Evolutionary conservation across 208 protist genomes (phyloP).

Genomic region (Pavlovales sp.): DNA sequence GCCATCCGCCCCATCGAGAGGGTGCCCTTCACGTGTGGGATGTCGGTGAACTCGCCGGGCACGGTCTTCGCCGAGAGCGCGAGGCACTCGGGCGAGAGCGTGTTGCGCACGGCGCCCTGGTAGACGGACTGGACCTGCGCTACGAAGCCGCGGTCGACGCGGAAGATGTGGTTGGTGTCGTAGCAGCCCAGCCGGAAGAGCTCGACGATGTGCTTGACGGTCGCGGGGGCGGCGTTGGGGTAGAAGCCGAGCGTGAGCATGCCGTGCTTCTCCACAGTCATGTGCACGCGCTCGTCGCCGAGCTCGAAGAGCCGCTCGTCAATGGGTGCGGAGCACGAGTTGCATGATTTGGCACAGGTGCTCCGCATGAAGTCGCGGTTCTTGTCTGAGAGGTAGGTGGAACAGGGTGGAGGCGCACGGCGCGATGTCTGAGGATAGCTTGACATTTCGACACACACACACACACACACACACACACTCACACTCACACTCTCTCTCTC

Average conservation of each 20-base stretch:
- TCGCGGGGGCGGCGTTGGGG: conserved; percentile 26
- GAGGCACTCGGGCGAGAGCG: conserved; percentile 10
- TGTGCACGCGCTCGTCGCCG: conserved; percentile 15
- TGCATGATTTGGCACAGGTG: neutral
- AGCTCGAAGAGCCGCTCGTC: neutral
- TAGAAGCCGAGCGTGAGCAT: conserved; percentile 32
- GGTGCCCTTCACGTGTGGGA: conserved; percentile 29
- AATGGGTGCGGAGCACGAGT: neutral
- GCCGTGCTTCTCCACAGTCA: conserved; percentile 1
- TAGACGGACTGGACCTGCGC: conserved; percentile 11
- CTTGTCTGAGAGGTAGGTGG: too few species aligned
- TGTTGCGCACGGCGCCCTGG: neutral
- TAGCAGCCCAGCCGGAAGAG: conserved; percentile 42
- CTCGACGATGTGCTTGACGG: conserved; percentile 27
- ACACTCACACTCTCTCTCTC: too few species aligned
- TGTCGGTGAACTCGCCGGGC: conserved; percentile 9
- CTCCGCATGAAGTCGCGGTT: conserved; percentile 2
- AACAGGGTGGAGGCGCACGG: too few species aligned
- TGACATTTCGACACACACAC: too few species aligned
- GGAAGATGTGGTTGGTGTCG: conserved; percentile 45
- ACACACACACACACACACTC: too few species aligned
- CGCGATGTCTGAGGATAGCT: too few species aligned
- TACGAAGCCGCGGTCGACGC: conserved; percentile 47
- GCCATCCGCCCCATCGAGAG: conserved; percentile 43
- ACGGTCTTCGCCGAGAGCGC: conserved; percentile 5